Evolutionary conservation across 495 filamentous ascomycete species (phyloP), one percentile per base, ranked within the genome.

Genomic region (Cercophora newfieldiana): DNA sequence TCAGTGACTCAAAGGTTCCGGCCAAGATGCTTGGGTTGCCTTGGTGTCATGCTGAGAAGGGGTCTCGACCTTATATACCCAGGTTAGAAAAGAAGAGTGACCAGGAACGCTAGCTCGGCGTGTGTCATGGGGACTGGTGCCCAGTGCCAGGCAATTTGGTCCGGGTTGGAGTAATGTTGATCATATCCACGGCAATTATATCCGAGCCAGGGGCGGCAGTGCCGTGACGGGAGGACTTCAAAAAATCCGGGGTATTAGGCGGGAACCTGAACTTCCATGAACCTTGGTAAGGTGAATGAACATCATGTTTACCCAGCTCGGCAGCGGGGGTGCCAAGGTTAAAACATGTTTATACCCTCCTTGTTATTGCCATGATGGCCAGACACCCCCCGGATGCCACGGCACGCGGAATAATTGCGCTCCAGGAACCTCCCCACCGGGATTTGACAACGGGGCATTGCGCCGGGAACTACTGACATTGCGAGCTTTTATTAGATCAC

Each of bases 1-100:
- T 53, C 49, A 44, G 10, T n/a, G 19, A n/a, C 18, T 53, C n/a
- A 7, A 53, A 18, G 49, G 49, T 19, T 22, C 19, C 3, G n/a
- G 49, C 49, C 49, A 53, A 53, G 49, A 53, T 53, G 24, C 49
- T 53, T 53, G 49, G 49, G 49, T 22, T 53, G 2, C 49, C 49
- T 53, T 25, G 49, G 49, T 22, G 19, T 53, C 24, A 53, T 53
- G 24, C 49, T 53, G 49, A 19, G 24, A 19, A 25, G n/a, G 18
- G 2, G 7, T 53, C 49, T 25, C 22, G 49, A 3, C n/a, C 49
- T 53, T 53, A 6, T 25, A 53, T 53, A 53, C 49, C 49, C 24
- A 53, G 49, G 19, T 53, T 53, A 7, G 22, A 53, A 53, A 53
- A 53, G 49, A 53, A n/a, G 49, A 53, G 49, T 22, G 7, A 21